A percentile compares a stretch with the other conserved stretches of the same genome.
phyloP scores from a whole-genome alignment of 371 early-diverging fungal species.

The Spiromyces aspiralis region DNA sequence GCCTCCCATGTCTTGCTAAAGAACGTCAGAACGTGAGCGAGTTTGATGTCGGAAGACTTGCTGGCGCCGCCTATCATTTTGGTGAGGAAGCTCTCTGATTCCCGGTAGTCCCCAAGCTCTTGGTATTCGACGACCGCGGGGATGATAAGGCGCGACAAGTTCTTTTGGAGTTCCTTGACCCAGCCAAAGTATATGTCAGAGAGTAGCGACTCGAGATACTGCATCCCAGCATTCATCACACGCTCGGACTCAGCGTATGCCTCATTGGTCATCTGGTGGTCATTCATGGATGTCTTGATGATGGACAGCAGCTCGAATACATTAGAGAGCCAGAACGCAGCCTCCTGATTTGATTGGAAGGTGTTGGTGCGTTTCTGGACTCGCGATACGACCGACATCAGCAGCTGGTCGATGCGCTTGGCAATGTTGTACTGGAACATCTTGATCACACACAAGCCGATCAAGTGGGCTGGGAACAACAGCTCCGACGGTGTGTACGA shows the following conservation, averaged over 20 bases:
- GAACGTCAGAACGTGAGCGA: constrained; percentile 84
- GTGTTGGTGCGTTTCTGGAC: constrained; percentile 58
- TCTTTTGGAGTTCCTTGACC: constrained; percentile 90
- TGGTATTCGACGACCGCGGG: constrained; percentile 88
- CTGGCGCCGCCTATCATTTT: constrained; percentile 56
- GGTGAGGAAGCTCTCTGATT: constrained; percentile 78
- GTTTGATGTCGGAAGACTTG: constrained; percentile 56
- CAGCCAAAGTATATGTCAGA: constrained; percentile 57
- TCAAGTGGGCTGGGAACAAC: constrained; percentile 86
- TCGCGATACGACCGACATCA: constrained; percentile 74
- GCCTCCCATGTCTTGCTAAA: constrained; percentile 79
- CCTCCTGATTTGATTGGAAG: constrained; percentile 51
- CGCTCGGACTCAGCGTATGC: constrained; percentile 29
- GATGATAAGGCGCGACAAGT: constrained; percentile 78
- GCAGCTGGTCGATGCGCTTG: constrained; percentile 57
- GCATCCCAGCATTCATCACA: constrained; percentile 31
- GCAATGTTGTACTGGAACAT: constrained; percentile 74
- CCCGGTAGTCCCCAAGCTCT: constrained; percentile 74
- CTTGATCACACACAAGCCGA: constrained; percentile 68
- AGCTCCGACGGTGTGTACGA: constrained; percentile 64
- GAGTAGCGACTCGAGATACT: constrained; percentile 37
- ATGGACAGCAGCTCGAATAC: constrained; percentile 74
- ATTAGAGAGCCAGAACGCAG: constrained; percentile 88
- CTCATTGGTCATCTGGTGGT: constrained; percentile 25
- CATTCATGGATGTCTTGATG: constrained; percentile 31